These are phyloP conservation scores for Talaromyces liani DNA, from an alignment of 495 filamentous ascomycete genomes.

Conservation along the genomic window DNA sequence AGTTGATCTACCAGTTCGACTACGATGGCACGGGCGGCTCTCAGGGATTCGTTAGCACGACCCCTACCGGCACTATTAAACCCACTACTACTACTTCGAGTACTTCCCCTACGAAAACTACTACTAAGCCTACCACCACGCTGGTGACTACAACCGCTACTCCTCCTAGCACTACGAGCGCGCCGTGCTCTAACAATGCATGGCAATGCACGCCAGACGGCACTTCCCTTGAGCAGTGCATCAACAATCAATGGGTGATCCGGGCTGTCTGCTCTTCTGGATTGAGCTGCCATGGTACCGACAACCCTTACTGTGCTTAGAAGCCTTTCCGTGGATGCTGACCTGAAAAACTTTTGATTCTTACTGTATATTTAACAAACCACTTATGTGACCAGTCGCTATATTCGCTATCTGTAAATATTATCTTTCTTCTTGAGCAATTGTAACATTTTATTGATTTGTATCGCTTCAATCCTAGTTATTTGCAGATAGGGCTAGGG, in stretches of 20 bases:
- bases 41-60: neutral
- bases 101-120: neutral
- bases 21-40: neutral
- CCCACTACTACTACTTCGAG: neutral
- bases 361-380: neutral
- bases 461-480: neutral
- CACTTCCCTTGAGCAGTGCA: constrained; percentile 2
- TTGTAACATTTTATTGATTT: too few species aligned
- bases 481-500: neutral
- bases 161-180: neutral
- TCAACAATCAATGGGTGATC: neutral
- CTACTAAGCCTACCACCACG: neutral
- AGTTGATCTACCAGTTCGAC: constrained; percentile 11
- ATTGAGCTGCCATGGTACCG: neutral
- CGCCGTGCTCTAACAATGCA: neutral
- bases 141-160: neutral
- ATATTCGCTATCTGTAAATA: too few species aligned
- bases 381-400: too few species aligned
- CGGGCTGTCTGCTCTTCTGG: neutral
- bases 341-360: neutral
- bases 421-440: too few species aligned
- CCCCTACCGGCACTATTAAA: neutral
- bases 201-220: constrained; percentile 4
- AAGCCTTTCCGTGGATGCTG: neutral
- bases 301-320: constrained; percentile 7